A percentile compares a stretch with the other conserved stretches of the same genome.
These are phyloP conservation scores for Lineolata rhizophorae DNA, from an alignment of 495 filamentous ascomycete genomes.

Conservation along the genomic window DNA sequence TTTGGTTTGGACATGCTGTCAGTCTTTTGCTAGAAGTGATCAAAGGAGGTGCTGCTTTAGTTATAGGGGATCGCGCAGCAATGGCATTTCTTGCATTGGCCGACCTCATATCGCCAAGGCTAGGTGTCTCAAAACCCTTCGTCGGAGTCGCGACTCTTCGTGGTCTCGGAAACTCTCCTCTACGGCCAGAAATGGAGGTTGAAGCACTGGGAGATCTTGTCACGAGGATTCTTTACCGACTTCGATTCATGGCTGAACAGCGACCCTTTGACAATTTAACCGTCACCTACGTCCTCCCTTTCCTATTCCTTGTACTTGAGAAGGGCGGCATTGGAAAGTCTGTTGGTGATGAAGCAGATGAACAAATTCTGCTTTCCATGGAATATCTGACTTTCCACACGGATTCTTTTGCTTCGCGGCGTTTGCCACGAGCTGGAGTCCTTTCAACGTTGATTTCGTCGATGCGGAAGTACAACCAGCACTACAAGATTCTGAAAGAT, in stretches of 20 bases:
- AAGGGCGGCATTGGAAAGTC: slow-evolving; percentile 55
- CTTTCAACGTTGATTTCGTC: slow-evolving; percentile 45
- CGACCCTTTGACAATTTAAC: slow-evolving; percentile 72
- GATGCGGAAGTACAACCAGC: slow-evolving; percentile 77
- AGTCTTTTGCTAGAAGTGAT: slow-evolving; percentile 46
- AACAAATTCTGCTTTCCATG: slow-evolving; percentile 72
- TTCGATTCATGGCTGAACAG: slow-evolving; percentile 80
- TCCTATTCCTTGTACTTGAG: slow-evolving; percentile 51
- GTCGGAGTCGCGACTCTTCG: slow-evolving; percentile 74
- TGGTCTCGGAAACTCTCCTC: slow-evolving; percentile 44
- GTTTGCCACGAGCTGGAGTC: slow-evolving; percentile 54
- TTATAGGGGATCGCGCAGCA: slow-evolving; percentile 61
- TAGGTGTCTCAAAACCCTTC: slow-evolving; percentile 56
- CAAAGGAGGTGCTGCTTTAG: slow-evolving; percentile 53
- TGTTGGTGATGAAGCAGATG: slow-evolving; percentile 53
- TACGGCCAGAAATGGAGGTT: slow-evolving; percentile 45
- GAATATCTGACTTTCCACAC: slow-evolving; percentile 82
- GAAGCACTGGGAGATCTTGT: slow-evolving; percentile 62
- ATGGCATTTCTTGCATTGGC: slow-evolving; percentile 57
- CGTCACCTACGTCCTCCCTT: slow-evolving; percentile 65
- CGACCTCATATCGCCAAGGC: slow-evolving; percentile 46
- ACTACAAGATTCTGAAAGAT: slow-evolving; percentile 87
- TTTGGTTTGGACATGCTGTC: slow-evolving; percentile 70
- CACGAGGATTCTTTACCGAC: slow-evolving; percentile 72
- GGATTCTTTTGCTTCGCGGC: slow-evolving; percentile 32